phyloP scores from a whole-genome alignment of 2,329 filamentous ascomycete genomes.

The Ophiostoma sp. region DNA sequence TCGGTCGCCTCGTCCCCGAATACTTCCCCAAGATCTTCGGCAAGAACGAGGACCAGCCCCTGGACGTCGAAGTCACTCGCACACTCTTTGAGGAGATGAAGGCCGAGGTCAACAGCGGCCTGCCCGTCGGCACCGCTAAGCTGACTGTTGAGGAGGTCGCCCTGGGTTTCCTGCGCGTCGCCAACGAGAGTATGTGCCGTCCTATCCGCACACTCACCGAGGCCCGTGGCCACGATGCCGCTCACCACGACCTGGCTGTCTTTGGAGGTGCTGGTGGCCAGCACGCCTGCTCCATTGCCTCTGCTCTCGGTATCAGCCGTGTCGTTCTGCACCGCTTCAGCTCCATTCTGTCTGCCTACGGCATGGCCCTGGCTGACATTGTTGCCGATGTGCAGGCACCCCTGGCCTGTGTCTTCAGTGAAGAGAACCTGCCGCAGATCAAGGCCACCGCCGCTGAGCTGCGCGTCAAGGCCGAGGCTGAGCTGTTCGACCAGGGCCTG shows the following conservation, averaged over 20 bases:
- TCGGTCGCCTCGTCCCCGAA: constrained; percentile 56
- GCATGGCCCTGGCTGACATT: constrained; percentile 88
- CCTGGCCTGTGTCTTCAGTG: constrained; percentile 60
- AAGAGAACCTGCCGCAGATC: constrained; percentile 40
- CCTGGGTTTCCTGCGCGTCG: constrained; percentile 62
- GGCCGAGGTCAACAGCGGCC: constrained; percentile 69
- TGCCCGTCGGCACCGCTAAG: constrained; percentile 48
- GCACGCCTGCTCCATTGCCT: constrained; percentile 83
- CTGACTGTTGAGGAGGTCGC: constrained; percentile 64
- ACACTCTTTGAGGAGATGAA: constrained; percentile 85
- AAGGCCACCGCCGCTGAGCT: constrained; percentile 54
- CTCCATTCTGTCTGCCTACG: constrained; percentile 84
- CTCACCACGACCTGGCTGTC: constrained; percentile 82
- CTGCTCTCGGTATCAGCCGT: constrained; percentile 77
- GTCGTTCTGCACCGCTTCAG: constrained; percentile 85
- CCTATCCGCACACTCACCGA: constrained; percentile 89
- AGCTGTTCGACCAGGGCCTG: constrained; percentile 77
- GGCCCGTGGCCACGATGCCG: constrained; percentile 89
- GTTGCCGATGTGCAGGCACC: constrained; percentile 87
- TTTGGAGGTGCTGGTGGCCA: constrained; percentile 92
- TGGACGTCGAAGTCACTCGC: constrained; percentile 69
- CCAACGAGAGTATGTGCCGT: constrained; percentile 70
- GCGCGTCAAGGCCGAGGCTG: constrained; percentile 67
- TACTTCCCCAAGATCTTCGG: constrained; percentile 71
- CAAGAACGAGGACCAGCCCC: constrained; percentile 66